Conservation (phyloP, 768 basidiomycete species). For the Hypholoma fasciculare region DNA sequence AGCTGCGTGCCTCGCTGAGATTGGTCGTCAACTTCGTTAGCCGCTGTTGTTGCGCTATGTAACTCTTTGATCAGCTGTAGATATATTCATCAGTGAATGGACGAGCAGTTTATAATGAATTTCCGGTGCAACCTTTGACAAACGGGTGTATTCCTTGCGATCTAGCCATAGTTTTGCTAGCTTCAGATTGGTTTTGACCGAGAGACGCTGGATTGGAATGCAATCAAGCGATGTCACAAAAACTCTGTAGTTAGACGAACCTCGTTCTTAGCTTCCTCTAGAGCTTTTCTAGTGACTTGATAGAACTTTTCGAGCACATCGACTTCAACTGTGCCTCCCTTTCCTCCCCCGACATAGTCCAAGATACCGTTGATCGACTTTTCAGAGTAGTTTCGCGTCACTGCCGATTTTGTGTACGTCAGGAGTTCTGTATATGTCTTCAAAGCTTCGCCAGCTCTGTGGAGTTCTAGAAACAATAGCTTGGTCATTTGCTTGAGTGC, state of each 20-base stretch:
- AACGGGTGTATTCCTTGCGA: constrained; percentile 82
- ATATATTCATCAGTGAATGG: background rate
- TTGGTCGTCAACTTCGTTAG: constrained; percentile 72
- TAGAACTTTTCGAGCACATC: constrained; percentile 94
- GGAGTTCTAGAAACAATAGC: constrained; percentile 78
- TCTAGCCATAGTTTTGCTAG: constrained; percentile 97
- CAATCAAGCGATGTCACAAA: background rate
- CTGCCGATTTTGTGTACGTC: constrained; percentile 93
- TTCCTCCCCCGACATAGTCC: constrained; percentile 94
- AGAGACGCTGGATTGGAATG: constrained; percentile 64
- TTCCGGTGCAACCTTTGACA: constrained; percentile 62
- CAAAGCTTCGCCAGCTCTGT: constrained; percentile 82
- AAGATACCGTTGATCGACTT: constrained; percentile 98
- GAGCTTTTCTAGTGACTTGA: constrained; percentile 84
- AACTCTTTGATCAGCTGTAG: constrained; percentile 75
- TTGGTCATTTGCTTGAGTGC: constrained; percentile 98
- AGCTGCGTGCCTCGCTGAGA: constrained; percentile 94
- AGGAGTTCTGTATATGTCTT: constrained; percentile 84
- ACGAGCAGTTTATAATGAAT: background rate
- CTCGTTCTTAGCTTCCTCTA: constrained; percentile 96
- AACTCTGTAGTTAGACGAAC: constrained; percentile 38
- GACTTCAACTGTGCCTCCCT: constrained; percentile 76
- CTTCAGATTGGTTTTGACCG: constrained; percentile 95
- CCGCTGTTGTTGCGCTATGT: constrained; percentile 60
- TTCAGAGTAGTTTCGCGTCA: constrained; percentile 95